A percentile compares a stretch with the other conserved stretches of the same genome.
Evolutionary conservation across 176 grass and related monocot species (phyloP).

Genomic region (Eragrostis curvula): DNA sequence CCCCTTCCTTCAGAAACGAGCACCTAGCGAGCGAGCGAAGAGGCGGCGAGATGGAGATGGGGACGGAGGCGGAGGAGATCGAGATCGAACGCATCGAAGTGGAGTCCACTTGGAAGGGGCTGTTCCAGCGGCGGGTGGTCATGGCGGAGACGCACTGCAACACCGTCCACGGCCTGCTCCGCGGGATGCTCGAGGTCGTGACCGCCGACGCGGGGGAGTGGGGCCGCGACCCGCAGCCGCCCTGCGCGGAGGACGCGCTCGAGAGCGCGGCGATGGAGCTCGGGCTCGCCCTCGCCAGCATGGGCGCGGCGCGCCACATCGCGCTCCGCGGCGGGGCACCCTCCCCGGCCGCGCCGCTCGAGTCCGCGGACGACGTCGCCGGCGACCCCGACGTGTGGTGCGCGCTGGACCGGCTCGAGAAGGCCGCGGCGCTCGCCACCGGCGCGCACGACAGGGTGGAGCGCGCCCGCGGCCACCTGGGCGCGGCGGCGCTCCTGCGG

Average conservation of each 20-base stretch:
- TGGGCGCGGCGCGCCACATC: constrained; percentile 39
- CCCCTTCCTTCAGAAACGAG: not conserved
- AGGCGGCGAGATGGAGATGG: not conserved
- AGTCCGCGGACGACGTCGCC: constrained; percentile 11
- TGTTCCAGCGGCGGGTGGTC: constrained; percentile 25
- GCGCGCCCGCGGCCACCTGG: constrained; percentile 27
- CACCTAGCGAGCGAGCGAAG: not conserved
- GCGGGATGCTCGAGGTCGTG: not conserved
- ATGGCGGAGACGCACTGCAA: constrained; percentile 22
- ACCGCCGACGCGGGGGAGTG: not conserved
- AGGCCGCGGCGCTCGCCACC: not conserved
- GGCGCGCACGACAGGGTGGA: constrained; percentile 23
- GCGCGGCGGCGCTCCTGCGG: not conserved
- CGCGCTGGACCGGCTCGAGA: not conserved
- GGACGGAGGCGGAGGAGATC: not conserved
- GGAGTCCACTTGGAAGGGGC: not conserved
- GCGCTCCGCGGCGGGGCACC: constrained; percentile 6
- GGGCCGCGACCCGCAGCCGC: not conserved
- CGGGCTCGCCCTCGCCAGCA: constrained; percentile 42
- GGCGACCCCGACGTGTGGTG: constrained; percentile 5
- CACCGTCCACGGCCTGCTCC: not conserved
- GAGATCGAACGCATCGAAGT: not conserved
- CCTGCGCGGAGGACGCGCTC: constrained; percentile 8
- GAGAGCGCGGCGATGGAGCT: constrained; percentile 20
- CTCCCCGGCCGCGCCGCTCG: not conserved